A percentile compares a stretch with the other conserved stretches of the same genome.
These are phyloP conservation scores for Pleurotus eryngii DNA, from an alignment of 768 basidiomycete species.

Conservation along the genomic window DNA sequence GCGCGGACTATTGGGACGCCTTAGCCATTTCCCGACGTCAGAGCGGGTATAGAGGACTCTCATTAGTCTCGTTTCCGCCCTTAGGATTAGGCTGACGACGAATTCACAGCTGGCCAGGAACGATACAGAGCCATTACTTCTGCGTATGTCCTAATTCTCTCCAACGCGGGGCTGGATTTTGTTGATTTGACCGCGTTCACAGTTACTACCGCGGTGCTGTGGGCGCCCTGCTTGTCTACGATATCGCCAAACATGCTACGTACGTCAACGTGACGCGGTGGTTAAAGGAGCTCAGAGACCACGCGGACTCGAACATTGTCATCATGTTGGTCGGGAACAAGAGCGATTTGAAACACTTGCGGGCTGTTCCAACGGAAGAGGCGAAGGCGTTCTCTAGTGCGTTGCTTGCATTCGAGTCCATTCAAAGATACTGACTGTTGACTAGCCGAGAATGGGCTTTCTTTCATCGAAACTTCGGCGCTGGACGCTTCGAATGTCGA, in stretches of 20 bases:
- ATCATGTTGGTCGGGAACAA: conserved; percentile 98
- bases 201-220: conserved; percentile 98
- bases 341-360: conserved; percentile 96
- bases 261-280: conserved; percentile 93
- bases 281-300: conserved; percentile 96
- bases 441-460: conserved; percentile 84
- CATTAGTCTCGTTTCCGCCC: neutral
- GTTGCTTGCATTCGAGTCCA: conserved; percentile 22
- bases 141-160: conserved; percentile 54
- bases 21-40: neutral
- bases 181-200: conserved; percentile 8
- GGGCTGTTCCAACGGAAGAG: conserved; percentile 97
- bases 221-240: conserved; percentile 89
- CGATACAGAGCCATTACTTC: conserved; percentile 97
- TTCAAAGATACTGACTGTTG: conserved; percentile 4
- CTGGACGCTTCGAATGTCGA: conserved; percentile 99
- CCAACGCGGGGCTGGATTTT: neutral
- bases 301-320: conserved; percentile 89
- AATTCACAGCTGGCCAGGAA: conserved; percentile 80
- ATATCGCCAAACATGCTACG: conserved; percentile 91
- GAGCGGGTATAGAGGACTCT: neutral
- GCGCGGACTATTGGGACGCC: no score
- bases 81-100: neutral
- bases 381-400: conserved; percentile 87
- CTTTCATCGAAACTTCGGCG: conserved; percentile 98